phyloP scores from a whole-genome alignment of 2,329 filamentous ascomycete genomes.

The Chalara sp. region DNA sequence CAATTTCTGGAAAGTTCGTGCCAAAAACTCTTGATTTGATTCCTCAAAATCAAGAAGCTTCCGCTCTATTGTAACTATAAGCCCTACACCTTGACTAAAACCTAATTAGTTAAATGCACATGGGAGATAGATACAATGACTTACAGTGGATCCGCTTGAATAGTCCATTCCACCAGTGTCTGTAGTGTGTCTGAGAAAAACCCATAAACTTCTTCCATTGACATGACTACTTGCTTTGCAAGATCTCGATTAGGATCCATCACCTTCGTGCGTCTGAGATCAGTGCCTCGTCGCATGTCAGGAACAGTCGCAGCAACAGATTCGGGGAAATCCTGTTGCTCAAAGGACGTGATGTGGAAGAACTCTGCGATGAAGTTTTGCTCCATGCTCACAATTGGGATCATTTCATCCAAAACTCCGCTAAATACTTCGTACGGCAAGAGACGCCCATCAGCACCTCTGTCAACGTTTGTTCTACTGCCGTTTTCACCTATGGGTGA shows the following conservation, averaged over 20 bases:
- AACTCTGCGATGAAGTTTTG: slow-evolving; percentile 97
- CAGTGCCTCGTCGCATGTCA: slow-evolving; percentile 61
- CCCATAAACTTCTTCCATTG: slow-evolving; percentile 83
- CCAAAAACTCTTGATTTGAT: slow-evolving; percentile 88
- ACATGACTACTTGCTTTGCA: slow-evolving; percentile 74
- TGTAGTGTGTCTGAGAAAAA: slow-evolving; percentile 77
- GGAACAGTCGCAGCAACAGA: slow-evolving; percentile 61
- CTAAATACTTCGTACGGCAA: slow-evolving; percentile 77
- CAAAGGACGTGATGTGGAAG: slow-evolving; percentile 86
- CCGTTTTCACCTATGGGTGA: slow-evolving; percentile 59
- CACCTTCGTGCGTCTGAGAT: slow-evolving; percentile 65
- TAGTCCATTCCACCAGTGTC: slow-evolving; percentile 74
- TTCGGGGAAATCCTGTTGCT: slow-evolving; percentile 77
- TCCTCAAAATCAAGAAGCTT: slow-evolving; percentile 75
- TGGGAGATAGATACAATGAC: slow-evolving; percentile 27
- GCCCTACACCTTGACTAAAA: slow-evolving; percentile 75
- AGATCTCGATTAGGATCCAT: slow-evolving; percentile 86
- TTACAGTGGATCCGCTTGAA: slow-evolving; percentile 75
- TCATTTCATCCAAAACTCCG: slow-evolving; percentile 71
- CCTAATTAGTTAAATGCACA: too few relatives aligned
- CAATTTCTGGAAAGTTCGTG: slow-evolving; percentile 71
- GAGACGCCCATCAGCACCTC: slow-evolving; percentile 53
- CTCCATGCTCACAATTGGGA: slow-evolving; percentile 81
- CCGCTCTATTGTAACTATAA: slow-evolving; percentile 73
- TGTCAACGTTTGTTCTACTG: slow-evolving; percentile 44